Evolutionary conservation across 768 basidiomycete species (phyloP), one percentile per base, ranked within the genome.

Genomic region (Rhizopogon vulgaris): DNA sequence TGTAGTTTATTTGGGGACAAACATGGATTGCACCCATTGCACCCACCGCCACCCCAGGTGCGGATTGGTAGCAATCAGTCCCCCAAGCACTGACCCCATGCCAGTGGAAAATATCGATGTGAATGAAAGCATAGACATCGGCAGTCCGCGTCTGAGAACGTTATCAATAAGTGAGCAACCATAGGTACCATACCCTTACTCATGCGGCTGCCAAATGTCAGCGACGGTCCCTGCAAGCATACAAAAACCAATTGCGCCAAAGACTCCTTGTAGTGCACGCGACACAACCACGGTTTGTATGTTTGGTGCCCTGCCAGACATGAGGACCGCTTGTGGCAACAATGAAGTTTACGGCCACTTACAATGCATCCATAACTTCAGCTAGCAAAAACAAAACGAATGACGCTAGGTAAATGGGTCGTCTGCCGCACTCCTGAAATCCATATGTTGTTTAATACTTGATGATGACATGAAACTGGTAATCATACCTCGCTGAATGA

Each of bases 21-120:
- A 80, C 84, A 84, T 85, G 60, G 80, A 67, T 53, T 83, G 80
- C 11, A 90, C 74, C 87, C 87, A 91, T 60, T 87, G 80, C 17
- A 92, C 85, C 87, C 89, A 90, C 37, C 87, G 71, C 87, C 89
- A 91, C 54, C 74, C 74, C 5, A 90, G 68, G 28, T 69, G 68
- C 0, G 71, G 68, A 54, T 78, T 78, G 55, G 78, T 73, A 59
- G 88, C 79, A 32, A 87, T 74, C 76, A 82, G 85, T 8, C 83
- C 84, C 25, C 80, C 79, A 3, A 76, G 67, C 0, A 84, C 66
- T 0, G 87, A 81, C 5, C 84, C 89, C 2, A 90, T 39, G 0
- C 82, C 85, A 0, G 79, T 78, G 0, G 78, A 76, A 7, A 75
- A 78, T 14, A 90, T 58, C 0, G 82, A 82, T 1, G 71, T 66